phyloP scores from a whole-genome alignment of 2,329 filamentous ascomycete species.

The Alternaria burnsii region DNA sequence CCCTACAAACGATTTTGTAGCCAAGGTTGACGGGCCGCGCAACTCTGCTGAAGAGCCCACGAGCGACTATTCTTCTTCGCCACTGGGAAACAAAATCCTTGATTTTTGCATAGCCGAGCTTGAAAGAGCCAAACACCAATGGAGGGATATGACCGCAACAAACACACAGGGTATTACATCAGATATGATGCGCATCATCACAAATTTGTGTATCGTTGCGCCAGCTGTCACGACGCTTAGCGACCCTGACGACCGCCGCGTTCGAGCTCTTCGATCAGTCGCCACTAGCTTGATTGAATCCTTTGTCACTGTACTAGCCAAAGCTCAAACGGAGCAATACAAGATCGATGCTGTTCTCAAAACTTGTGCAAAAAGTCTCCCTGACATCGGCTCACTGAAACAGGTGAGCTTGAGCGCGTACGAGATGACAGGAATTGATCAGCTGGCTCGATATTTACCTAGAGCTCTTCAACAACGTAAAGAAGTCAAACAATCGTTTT shows the following conservation, averaged over 20 bases:
- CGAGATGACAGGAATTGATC: slow-evolving; percentile 42
- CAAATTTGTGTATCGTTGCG: slow-evolving; percentile 58
- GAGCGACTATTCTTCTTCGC: slow-evolving; percentile 30
- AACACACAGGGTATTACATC: slow-evolving; percentile 57
- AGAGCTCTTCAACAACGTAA: slow-evolving; percentile 40
- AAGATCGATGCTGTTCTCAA: slow-evolving; percentile 56
- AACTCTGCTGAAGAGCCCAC: slow-evolving; percentile 13
- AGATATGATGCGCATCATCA: slow-evolving; percentile 61
- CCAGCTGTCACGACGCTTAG: slow-evolving; percentile 41
- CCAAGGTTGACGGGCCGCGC: slow-evolving; percentile 2
- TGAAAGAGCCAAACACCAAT: slow-evolving; percentile 56
- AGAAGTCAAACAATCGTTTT: slow-evolving; percentile 44
- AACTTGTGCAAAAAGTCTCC: slow-evolving; percentile 44
- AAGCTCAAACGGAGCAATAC: slow-evolving; percentile 52
- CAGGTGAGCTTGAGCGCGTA: slow-evolving; percentile 29
- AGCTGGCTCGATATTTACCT: slow-evolving; percentile 44
- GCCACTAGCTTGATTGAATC: slow-evolving; percentile 34
- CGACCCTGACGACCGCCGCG: slow-evolving; percentile 32
- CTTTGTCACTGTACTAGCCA: slow-evolving; percentile 48
- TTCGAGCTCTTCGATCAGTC: slow-evolving; percentile 30
- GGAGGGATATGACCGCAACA: slow-evolving; percentile 54
- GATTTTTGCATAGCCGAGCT: slow-evolving; percentile 58
- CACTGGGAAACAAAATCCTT: slow-evolving; percentile 47
- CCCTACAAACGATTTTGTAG: slow-evolving; percentile 15
- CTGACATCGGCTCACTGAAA: slow-evolving; percentile 31